A percentile compares a stretch with the other conserved stretches of the same genome.
Conservation (phyloP, 2,329 filamentous ascomycete genomes). For the Sporothrix variecibatus region DNA sequence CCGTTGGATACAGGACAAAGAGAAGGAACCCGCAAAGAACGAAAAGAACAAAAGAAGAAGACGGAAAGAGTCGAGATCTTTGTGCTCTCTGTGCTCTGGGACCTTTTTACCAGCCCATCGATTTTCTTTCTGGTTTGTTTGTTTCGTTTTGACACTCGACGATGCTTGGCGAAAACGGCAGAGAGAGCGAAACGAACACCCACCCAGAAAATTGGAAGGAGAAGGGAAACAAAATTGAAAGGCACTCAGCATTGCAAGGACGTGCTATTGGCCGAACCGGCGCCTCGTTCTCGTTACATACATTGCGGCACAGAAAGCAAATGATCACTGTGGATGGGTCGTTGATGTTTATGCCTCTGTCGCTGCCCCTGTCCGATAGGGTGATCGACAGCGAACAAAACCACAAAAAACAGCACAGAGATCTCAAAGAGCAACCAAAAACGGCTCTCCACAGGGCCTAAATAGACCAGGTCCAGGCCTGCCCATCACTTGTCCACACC, state of each 20-base stretch:
- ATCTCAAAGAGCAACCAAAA: neutral
- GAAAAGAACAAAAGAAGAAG: neutral
- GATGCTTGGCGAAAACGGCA: constrained; percentile 5
- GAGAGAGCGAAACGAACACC: neutral
- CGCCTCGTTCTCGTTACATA: neutral
- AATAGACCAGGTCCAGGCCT: neutral
- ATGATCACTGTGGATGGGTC: neutral
- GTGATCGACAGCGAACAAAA: neutral
- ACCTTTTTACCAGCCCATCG: neutral
- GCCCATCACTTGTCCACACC: constrained; percentile 4
- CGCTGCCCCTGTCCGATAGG: neutral
- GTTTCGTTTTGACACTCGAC: constrained; percentile 12
- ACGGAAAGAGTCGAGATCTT: neutral
- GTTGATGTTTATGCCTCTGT: constrained; percentile 4
- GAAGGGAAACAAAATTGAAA: neutral
- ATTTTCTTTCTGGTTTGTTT: neutral
- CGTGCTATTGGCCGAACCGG: neutral
- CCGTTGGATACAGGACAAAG: neutral
- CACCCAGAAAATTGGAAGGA: neutral
- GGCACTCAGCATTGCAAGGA: neutral
- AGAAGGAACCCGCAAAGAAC: too few species aligned
- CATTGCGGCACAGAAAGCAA: neutral
- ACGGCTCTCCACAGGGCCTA: neutral
- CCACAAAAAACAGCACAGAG: neutral
- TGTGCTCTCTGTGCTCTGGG: neutral